These are phyloP conservation scores for Byssothecium circinans DNA, from an alignment of 2,329 filamentous ascomycete species.

Conservation along the genomic window DNA sequence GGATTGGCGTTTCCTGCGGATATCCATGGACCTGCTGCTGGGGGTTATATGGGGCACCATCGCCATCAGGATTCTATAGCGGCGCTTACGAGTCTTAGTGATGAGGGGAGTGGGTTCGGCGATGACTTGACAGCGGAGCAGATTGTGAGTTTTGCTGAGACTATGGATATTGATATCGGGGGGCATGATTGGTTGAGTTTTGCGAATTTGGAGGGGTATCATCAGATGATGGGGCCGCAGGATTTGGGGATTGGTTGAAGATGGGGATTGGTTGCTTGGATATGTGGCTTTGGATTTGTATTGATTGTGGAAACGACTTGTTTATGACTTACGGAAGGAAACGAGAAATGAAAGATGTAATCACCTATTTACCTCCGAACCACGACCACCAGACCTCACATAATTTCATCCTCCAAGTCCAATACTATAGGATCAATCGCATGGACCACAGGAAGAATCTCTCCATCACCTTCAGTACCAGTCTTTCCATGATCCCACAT, in stretches of 20 bases:
- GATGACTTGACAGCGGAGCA: slow-evolving; percentile 50
- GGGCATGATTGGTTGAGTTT: slow-evolving; percentile 54
- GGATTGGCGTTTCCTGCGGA: slow-evolving; percentile 11
- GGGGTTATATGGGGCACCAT: slow-evolving; percentile 3
- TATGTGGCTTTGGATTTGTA: too few relatives aligned
- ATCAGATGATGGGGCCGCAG: slow-evolving; percentile 19
- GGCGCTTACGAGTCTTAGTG: slow-evolving; percentile 21
- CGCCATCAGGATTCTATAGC: slow-evolving; percentile 12
- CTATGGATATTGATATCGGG: slow-evolving; percentile 44
- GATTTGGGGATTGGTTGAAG: slow-evolving; percentile 3
- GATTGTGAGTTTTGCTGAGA: slow-evolving; percentile 53
- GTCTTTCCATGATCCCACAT: too few relatives aligned
- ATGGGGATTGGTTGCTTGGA: too few relatives aligned
- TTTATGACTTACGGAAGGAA: too few relatives aligned
- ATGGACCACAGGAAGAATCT: too few relatives aligned
- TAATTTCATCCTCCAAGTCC: too few relatives aligned
- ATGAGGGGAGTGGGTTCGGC: slow-evolving; percentile 31
- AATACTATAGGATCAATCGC: too few relatives aligned
- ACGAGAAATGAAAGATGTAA: too few relatives aligned
- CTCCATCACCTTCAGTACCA: too few relatives aligned
- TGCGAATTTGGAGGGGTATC: slow-evolving; percentile 46
- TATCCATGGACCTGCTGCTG: slow-evolving; percentile 8
- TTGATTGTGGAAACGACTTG: too few relatives aligned
- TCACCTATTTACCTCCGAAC: too few relatives aligned
- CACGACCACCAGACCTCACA: too few relatives aligned